Percentiles rank a stretch among this genome's conserved stretches.
Evolutionary conservation across 257 asterid species (phyloP).

Genomic region (Verbena officinalis): DNA sequence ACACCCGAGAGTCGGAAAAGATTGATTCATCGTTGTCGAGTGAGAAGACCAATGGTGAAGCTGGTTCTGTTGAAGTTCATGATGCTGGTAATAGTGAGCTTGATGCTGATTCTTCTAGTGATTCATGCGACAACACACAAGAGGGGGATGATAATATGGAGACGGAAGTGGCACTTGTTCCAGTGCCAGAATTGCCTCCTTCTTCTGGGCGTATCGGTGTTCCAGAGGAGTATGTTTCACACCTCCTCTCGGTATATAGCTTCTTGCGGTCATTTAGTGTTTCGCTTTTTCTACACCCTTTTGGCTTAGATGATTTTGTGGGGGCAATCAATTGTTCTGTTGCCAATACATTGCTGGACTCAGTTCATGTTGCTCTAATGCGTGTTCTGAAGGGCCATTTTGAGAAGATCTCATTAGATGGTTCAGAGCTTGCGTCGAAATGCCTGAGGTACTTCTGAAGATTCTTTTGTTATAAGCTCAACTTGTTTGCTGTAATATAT

Average conservation of each 20-base stretch:
- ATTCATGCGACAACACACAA: slow-evolving; percentile 50
- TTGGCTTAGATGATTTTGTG: slow-evolving; percentile 85
- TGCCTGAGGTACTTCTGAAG: slow-evolving; percentile 57
- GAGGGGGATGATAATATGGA: slow-evolving; percentile 38
- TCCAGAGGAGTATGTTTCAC: slow-evolving; percentile 65
- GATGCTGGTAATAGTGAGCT: slow-evolving; percentile 26
- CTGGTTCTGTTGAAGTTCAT: slow-evolving; percentile 26
- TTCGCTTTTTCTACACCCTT: slow-evolving; percentile 72
- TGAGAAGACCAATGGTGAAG: slow-evolving; percentile 20
- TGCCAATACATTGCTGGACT: slow-evolving; percentile 80
- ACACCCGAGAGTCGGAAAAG: slow-evolving; percentile 14
- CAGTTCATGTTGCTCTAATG: slow-evolving; percentile 77
- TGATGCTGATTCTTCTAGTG: slow-evolving; percentile 47
- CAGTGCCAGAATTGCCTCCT: slow-evolving; percentile 79
- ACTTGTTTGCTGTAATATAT: neutral
- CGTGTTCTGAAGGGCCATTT: slow-evolving; percentile 61
- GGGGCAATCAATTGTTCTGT: slow-evolving; percentile 78
- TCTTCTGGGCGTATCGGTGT: slow-evolving; percentile 78
- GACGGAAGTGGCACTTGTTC: slow-evolving; percentile 53
- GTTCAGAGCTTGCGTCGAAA: slow-evolving; percentile 67
- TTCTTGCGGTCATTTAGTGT: slow-evolving; percentile 78
- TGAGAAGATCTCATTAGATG: slow-evolving; percentile 64
- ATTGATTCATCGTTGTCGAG: slow-evolving; percentile 22
- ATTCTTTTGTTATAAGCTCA: slow-evolving; percentile 1
- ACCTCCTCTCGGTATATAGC: slow-evolving; percentile 73